Evolutionary conservation across 768 basidiomycete genomes (phyloP).

Genomic region (Lentinus tigrinus): DNA sequence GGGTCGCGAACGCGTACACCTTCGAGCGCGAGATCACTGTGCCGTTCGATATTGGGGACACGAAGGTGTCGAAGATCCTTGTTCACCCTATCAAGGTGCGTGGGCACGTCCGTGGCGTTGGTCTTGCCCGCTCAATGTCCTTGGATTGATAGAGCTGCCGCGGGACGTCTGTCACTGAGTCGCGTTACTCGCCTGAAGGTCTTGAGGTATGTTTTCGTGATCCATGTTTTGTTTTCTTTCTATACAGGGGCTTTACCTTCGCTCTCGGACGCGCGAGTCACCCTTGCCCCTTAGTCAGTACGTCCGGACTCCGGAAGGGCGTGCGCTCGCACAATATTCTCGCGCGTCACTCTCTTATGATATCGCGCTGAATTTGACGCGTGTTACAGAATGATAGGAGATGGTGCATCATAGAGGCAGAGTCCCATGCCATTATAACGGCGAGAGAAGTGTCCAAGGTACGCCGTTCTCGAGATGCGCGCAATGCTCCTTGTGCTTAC

Average conservation of each 20-base stretch:
- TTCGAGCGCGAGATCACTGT: slow-evolving; percentile 10
- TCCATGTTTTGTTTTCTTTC: too few relatives aligned
- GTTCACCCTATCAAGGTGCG: slow-evolving; percentile 32
- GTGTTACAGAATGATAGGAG: slow-evolving; percentile 63
- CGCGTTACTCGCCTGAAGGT: slow-evolving; percentile 59
- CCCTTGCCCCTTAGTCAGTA: too few relatives aligned
- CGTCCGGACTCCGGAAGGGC: too few relatives aligned
- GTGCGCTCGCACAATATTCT: too few relatives aligned
- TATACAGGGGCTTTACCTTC: not conserved
- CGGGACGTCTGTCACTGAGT: slow-evolving; percentile 58
- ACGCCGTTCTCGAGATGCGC: slow-evolving; percentile 7
- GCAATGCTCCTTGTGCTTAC: not conserved
- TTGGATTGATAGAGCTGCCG: slow-evolving; percentile 60
- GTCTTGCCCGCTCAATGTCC: not conserved
- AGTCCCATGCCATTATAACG: slow-evolving; percentile 55
- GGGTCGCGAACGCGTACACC: slow-evolving; percentile 4
- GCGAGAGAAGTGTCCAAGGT: slow-evolving; percentile 67
- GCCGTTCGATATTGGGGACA: slow-evolving; percentile 30
- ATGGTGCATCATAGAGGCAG: slow-evolving; percentile 67
- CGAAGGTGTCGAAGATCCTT: slow-evolving; percentile 54
- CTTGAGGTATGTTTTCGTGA: slow-evolving; percentile 48
- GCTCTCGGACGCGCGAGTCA: not conserved
- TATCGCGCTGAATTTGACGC: not conserved
- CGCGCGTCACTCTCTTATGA: too few relatives aligned
- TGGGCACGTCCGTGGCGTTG: not conserved